Base-by-base conservation (phyloP, 1,284 basidiomycete species). In the Ustilago vetiveriae region DNA sequence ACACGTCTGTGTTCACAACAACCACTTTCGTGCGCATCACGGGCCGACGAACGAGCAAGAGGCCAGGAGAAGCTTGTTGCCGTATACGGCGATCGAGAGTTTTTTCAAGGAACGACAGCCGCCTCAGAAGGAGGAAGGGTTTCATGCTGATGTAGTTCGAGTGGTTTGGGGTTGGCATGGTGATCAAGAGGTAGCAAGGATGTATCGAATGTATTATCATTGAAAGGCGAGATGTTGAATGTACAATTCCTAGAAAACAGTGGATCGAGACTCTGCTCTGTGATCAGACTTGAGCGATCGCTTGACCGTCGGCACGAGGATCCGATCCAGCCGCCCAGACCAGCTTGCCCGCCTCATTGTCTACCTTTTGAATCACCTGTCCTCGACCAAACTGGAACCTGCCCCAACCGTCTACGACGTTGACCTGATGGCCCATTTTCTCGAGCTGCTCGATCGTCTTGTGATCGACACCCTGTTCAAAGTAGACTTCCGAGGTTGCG, bases 391-490 rank as follows among this genome's bases (percentile, higher is more conserved):
- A 87, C 84, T 90, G 87, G 4, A 83, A 85, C 53, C 92, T 32
- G 22, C 82, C 83, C 79, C 88, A 89, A 0, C 90, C 90, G 9
- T 77, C 83, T 2, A 89, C 86, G 1, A 85, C 58, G 48, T 88
- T 87, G 39, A 89, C 90, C 71, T 90, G 87, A 80, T 98, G 95
- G 0, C 95, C 94, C 91, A 96, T 92, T 23, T 83, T 88, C 90
- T 71, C 55, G 22, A 83, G 65, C 53, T 69, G 46, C 11, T 74
- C 72, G 9, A 80, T 80, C 7, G 78, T 80, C 16, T 66, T 72
- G 57, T 89, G 90, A 85, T 84, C 84, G 51, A 96, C 89, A 0
- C 88, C 90, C 26, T 94, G 91, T 82, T 97, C 94, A 51, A 97
- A 88, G 82, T 90, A 93, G 5, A 96, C 89, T 68, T 90, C 88